Conservation (phyloP, 495 filamentous ascomycete genomes). For the Tuber borchii region DNA sequence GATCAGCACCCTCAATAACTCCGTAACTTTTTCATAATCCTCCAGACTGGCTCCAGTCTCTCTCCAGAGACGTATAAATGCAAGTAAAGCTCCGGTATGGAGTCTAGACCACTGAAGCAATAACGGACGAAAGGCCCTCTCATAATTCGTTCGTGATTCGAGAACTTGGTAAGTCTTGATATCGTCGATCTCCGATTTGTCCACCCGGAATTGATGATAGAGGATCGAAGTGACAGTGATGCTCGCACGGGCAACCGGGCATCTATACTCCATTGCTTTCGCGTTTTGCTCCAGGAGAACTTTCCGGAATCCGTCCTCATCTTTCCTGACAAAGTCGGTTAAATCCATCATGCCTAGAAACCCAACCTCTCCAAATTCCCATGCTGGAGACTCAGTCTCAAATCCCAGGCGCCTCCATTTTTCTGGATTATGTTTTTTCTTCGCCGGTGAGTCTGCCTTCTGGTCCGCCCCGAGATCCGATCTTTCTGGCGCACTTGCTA, state of each 20-base stretch:
- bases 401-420: slow-evolving; percentile 94
- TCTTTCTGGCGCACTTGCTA: slow-evolving; percentile 69
- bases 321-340: slow-evolving; percentile 82
- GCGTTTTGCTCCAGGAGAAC: slow-evolving; percentile 81
- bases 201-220: slow-evolving; percentile 92
- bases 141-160: slow-evolving; percentile 71
- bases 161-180: slow-evolving; percentile 66
- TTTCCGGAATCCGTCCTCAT: slow-evolving; percentile 88
- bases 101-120: slow-evolving; percentile 92
- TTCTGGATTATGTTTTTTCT: slow-evolving; percentile 71
- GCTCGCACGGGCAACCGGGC: slow-evolving; percentile 81
- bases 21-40: slow-evolving; percentile 87
- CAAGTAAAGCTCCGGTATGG: slow-evolving; percentile 81
- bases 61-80: slow-evolving; percentile 90
- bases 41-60: slow-evolving; percentile 70
- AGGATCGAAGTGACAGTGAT: slow-evolving; percentile 80
- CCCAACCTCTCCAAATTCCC: slow-evolving; percentile 77
- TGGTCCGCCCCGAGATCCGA: slow-evolving; percentile 35
- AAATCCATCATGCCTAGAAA: slow-evolving; percentile 97
- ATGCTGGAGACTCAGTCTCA: slow-evolving; percentile 74
- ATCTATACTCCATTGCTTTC: slow-evolving; percentile 62
- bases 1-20: slow-evolving; percentile 82
- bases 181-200: slow-evolving; percentile 78
- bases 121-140: slow-evolving; percentile 79
- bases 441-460: slow-evolving; percentile 44